Evolutionary conservation across 345 rosid species (phyloP).

Genomic region (Lepidium africanum): DNA sequence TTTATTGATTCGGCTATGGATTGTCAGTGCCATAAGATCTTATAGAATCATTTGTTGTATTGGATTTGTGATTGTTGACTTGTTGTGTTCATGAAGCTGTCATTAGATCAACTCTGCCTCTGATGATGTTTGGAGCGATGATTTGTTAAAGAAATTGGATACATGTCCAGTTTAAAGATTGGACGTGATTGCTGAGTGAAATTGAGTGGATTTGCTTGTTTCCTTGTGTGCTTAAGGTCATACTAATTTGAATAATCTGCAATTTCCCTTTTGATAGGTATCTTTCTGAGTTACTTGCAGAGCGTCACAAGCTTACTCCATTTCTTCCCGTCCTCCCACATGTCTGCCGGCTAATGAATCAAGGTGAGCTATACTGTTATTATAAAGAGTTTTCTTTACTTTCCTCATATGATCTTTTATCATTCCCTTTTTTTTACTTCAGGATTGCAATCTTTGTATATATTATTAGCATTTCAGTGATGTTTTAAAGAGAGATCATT

Average conservation of each 20-base stretch:
- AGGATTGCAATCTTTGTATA: background rate
- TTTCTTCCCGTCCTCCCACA: constrained; percentile 68
- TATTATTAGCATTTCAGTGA: background rate
- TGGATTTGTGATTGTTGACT: background rate
- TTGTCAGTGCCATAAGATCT: background rate
- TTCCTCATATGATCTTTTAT: background rate
- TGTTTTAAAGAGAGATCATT: background rate
- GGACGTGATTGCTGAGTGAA: background rate
- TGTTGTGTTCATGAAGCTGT: constrained; percentile 10
- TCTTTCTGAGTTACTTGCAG: constrained; percentile 68
- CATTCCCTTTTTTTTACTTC: background rate
- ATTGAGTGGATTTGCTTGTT: background rate
- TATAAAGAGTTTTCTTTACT: background rate
- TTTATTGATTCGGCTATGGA: background rate
- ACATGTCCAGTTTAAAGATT: background rate
- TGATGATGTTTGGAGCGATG: background rate
- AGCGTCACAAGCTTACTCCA: constrained; percentile 69
- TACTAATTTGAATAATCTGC: background rate
- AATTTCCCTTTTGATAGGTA: constrained; percentile 43
- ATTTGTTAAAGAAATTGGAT: background rate
- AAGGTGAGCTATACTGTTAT: constrained; percentile 49
- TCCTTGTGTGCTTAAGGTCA: constrained; percentile 7
- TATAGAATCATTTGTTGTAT: background rate
- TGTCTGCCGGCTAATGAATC: constrained; percentile 61
- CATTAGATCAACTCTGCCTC: background rate